Conservation (phyloP, 1,284 basidiomycete species). For the Rhodotorula sp. region DNA sequence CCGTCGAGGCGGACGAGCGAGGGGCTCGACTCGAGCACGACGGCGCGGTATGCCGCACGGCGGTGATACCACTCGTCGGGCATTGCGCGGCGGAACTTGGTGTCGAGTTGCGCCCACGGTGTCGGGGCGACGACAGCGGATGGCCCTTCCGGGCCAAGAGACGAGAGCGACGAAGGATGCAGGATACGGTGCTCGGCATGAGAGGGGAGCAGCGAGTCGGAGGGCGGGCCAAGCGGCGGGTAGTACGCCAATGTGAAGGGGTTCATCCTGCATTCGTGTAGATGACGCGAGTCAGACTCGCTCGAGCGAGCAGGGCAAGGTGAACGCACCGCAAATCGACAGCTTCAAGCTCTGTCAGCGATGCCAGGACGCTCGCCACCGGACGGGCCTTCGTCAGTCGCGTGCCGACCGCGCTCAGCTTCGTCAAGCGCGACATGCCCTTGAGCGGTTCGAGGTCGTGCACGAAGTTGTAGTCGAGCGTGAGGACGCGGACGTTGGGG, state of each 20-base stretch:
- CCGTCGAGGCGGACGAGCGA: conserved; percentile 53
- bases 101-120: conserved; percentile 59
- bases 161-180: conserved; percentile 18
- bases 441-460: conserved; percentile 66
- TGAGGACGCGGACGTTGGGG: conserved; percentile 88
- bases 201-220: conserved; percentile 20
- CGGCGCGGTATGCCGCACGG: conserved; percentile 79
- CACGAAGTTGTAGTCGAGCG: conserved; percentile 93
- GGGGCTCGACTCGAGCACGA: conserved; percentile 73
- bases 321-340: conserved; percentile 74
- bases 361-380: conserved; percentile 68
- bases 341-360: conserved; percentile 76
- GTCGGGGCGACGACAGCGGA: not conserved
- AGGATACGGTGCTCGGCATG: conserved; percentile 35
- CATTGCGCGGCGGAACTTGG: conserved; percentile 79
- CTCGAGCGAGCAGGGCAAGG: not conserved
- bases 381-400: conserved; percentile 69
- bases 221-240: conserved; percentile 70
- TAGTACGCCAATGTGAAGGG: conserved; percentile 94
- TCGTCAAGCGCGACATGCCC: conserved; percentile 73
- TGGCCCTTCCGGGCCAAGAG: no score
- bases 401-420: conserved; percentile 81
- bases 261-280: conserved; percentile 68
- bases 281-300: not conserved
- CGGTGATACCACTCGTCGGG: conserved; percentile 83